Evolutionary conservation across 225 moss, liverwort and hornwort species (phyloP).

Genomic region (Pleurozium schreberi): DNA sequence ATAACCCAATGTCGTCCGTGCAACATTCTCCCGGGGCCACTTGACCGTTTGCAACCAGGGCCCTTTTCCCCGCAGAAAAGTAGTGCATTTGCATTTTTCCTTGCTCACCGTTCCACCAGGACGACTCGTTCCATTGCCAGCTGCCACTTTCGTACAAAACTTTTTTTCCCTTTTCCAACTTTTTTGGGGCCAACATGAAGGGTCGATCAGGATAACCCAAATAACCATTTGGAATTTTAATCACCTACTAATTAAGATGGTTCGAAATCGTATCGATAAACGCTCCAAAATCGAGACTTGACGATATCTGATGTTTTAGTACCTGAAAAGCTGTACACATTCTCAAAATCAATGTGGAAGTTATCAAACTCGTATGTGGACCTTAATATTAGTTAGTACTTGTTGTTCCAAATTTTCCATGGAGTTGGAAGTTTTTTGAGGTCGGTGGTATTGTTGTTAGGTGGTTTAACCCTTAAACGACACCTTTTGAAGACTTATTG

Average conservation of each 20-base stretch:
- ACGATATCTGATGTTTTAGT: neutral
- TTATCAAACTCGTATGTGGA: too few relatives aligned
- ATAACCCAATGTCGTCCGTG: neutral
- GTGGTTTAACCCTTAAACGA: too few relatives aligned
- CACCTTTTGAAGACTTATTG: too few relatives aligned
- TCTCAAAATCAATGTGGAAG: neutral
- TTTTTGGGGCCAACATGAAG: neutral
- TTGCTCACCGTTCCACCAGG: neutral
- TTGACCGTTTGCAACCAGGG: too few relatives aligned
- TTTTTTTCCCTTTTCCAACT: neutral
- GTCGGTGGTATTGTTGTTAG: too few relatives aligned
- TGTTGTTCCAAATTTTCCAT: neutral
- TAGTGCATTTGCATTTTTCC: neutral
- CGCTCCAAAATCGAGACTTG: neutral
- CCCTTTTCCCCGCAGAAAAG: neutral
- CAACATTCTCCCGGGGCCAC: neutral
- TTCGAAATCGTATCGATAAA: neutral
- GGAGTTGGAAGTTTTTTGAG: neutral
- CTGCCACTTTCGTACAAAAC: neutral
- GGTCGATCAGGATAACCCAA: too few relatives aligned
- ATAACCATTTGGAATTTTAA: neutral
- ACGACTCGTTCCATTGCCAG: neutral
- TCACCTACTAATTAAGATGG: too few relatives aligned
- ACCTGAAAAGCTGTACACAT: neutral
- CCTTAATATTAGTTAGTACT: too few relatives aligned